Base-by-base conservation (phyloP, 495 filamentous ascomycete species). In the Penicillium manginii region DNA sequence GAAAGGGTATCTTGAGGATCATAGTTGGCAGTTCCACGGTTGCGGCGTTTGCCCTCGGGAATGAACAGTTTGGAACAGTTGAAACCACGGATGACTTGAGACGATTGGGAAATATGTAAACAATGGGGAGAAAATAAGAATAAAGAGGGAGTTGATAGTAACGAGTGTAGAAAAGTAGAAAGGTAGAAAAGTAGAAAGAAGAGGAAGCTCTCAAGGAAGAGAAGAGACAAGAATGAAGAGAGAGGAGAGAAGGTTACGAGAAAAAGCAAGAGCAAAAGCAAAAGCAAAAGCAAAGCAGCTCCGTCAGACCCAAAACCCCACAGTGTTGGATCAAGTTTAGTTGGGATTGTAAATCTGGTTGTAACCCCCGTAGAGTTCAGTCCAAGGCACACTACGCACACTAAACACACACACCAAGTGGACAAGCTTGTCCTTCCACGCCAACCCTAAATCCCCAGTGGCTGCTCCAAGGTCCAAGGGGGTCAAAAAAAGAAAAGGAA, bases 1-100 rank as follows among this genome's bases (percentile, higher is more conserved):
- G 26, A 29, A 37, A 40, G 23, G 23, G 42, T 50, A 53, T 56
- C 50, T 50, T 52, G 33, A 62, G 51, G 61, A 46, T 63, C 61
- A 70, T 70, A 57, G 42, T 61, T 60, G 46, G 46, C 52, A 23
- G 39, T 53, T 47, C 35, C 22, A 54, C 50, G 54, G 60, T 50
- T 31, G 42, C n/a, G 52, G 51, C 60, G 64, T 61, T 59, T 59
- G 63, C 57, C 48, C 49, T 52, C 50, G 55, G 52, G 50, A 50
- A 60, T 47, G 21, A 22, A 45, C 42, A 9, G 18, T 21, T 17
- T 29, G 37, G 21, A 37, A 12, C 35, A 5, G n/a, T 29, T 29
- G 26, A 33, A 50, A 52, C 9, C 49, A 52, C 14, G 45, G 42
- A 47, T 35, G 21, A 21, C 40, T 29, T 23, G 22, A 47, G 33